These are phyloP conservation scores for Rhodotorula mucilaginosa DNA, from an alignment of 1,284 basidiomycete species.

Conservation along the genomic window DNA sequence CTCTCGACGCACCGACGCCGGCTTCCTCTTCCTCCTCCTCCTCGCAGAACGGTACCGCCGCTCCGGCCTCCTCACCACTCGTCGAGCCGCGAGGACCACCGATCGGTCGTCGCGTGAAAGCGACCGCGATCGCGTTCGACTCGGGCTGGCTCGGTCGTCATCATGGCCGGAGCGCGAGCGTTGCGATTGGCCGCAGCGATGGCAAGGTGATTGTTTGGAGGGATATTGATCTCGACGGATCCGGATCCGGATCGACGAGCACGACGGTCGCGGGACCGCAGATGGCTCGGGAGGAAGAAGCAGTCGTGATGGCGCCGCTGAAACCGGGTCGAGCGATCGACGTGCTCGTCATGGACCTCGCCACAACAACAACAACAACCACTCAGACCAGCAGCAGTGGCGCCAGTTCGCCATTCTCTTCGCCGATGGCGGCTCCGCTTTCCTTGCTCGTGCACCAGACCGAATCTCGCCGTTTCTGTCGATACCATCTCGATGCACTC, in stretches of 20 bases:
- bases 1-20: not conserved
- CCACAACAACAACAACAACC: not conserved
- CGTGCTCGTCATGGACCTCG: not conserved
- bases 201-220: slow-evolving; percentile 32
- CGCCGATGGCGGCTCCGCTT: not conserved
- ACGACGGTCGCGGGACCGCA: no score
- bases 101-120: not conserved
- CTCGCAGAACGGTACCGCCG: not conserved
- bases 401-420: not conserved
- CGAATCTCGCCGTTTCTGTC: slow-evolving; percentile 3
- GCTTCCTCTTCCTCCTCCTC: not conserved
- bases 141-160: slow-evolving; percentile 26
- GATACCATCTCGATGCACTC: slow-evolving; percentile 5
- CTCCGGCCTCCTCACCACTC: not conserved
- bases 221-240: slow-evolving; percentile 17
- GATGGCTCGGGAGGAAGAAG: slow-evolving; percentile 36
- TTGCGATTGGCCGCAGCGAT: slow-evolving; percentile 38
- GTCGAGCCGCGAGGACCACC: not conserved
- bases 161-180: slow-evolving; percentile 8
- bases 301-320: slow-evolving; percentile 47
- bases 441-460: slow-evolving; percentile 19
- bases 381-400: no score
- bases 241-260: not conserved
- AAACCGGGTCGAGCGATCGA: slow-evolving; percentile 50
- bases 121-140: slow-evolving; percentile 27